Base-by-base conservation (phyloP, 805 yeast genomes). In the Pichia californica region DNA sequence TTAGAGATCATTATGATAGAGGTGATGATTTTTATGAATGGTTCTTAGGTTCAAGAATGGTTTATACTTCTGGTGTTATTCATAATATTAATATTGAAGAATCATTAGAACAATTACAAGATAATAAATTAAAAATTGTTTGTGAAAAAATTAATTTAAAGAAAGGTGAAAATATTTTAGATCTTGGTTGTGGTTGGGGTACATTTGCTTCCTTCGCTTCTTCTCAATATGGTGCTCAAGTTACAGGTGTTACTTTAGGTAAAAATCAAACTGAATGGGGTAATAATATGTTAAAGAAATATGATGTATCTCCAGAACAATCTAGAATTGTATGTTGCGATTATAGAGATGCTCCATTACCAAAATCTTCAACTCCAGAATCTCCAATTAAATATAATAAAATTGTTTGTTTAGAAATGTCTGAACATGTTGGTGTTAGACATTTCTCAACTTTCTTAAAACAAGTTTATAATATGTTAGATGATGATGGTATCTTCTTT, bases 171-270 rank as follows among this genome's bases (percentile, higher is more conserved):
- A 69, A 69, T 48, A 70, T 87, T 62, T 77, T 88, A 48, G 96
- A 88, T 59, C 68, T 88, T 46, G 96, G 96, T 50, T 88, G 96
- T 67, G 96, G 96, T 55, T 88, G 96, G 96, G 96, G 96, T 61
- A 84, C 96, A 40, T 73, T 89, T 59, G 88, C 95, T 37, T 73
- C 91, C 26, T 87, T 71, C 64, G 88, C 93, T 26, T 84, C 95
- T 3, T 75, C 80, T 49, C 79, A 82, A 60, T 81, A 82, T 57
- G 94, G 89, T 47, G 95, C 96, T 36, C 65, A 76, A 42, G 94
- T 84, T 47, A 88, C 96, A 43, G 96, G 96, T 69, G 70, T 88
- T 56, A 88, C 96, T 35, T 73, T 88, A 50, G 96, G 96, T 61
- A 81, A 74, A 61, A 88, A 88, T 70, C 96, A 88, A 70, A 88